Evolutionary conservation across 176 grass and related monocot species (phyloP), one percentile per base, ranked within the genome.

Genomic region (Poa pratensis): DNA sequence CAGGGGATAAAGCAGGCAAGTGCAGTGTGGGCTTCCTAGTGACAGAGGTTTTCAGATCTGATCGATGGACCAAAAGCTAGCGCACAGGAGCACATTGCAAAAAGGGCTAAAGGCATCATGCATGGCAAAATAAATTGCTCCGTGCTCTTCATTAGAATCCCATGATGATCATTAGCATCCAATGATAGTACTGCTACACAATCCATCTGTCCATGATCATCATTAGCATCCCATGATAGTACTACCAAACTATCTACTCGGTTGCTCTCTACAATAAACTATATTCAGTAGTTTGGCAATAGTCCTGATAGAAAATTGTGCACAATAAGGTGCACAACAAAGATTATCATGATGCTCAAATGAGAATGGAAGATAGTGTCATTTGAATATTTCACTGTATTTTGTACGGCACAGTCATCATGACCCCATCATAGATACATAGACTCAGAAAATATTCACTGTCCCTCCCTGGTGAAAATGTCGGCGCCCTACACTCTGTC

Each of bases 211-310:
- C 35, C 35, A 6, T 61, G 79, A 61, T 45, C 34, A 74, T 85
- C 80, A 63, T 83, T 88, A 75, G 69, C 59, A 30, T 68, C 82
- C 69, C 77, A 81, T 76, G 76, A 79, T 55, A 64, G 32, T 59
- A 68, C 39, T 61, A 28, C 34, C 55, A 23, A 89, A n/a, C 61
- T 89, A 37, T 81, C 35, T 39, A 39, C 35, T 39, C 35, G 5
- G 35, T 39, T 45, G 9, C 42, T 43, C 42, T 9, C 42, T 43
- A 43, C 42, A 43, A 30, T 82, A 40, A 40, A 40, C 6, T 40
- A 40, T 40, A 65, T 26, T 57, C 39, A 83, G 10, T 26, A 51
- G 42, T 27, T 32, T 61, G 40, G 6, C 14, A 42, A 70, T 61
- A 50, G 34, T 57, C 9, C 63, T 35, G 9, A 59, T 5, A 57